Base-by-base conservation (phyloP, 75 land plant genomes). In the Cryptomeria japonica region DNA sequence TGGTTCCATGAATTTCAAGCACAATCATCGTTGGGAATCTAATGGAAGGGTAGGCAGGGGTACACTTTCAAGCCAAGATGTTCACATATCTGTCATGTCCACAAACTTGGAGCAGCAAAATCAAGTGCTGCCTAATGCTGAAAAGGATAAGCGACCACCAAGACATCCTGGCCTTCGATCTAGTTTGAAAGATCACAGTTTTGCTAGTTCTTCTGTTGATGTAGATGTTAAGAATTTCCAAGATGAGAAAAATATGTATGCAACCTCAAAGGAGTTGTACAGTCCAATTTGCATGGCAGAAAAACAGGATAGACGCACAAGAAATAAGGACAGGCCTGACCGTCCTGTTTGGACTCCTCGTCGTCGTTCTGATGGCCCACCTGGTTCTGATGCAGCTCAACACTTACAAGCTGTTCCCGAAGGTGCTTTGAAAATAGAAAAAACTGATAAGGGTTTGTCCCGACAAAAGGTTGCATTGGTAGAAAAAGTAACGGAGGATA, bases 301-400 rank as follows among this genome's bases (percentile, higher is more conserved):
- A 49, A 93, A 85, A 77, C 91, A 92, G 34, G 93, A 93, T 2
- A 92, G 91, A 76, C 92, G 95, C 14, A 87, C 92, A 42, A 91
- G 95, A 84, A 95, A 94, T 82, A 96, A 92, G 85, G 98, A 96
- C 47, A 93, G 98, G 86, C 95, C 95, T 70, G 98, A 96, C 83
- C 94, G 95, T 88, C 95, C 91, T 61, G 92, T 94, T 7, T 95
- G 98, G 98, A 88, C 96, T 47, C 94, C 93, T 70, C 94, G 95
- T 82, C 96, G 94, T 14, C 96, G 96, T 87, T 91, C 93, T 75
- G 93, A 96, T 89, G 88, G 84, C 61, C 87, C 83, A 11, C 85
- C 89, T 78, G 76, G 87, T 25, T 85, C 90, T 90, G 93, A 90
- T 86, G 94, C 88, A 84, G 87, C 93, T 25, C 82, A 87, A 44